Base-by-base conservation (phyloP, 305 asterid species). In the Fraxinus sp. region DNA sequence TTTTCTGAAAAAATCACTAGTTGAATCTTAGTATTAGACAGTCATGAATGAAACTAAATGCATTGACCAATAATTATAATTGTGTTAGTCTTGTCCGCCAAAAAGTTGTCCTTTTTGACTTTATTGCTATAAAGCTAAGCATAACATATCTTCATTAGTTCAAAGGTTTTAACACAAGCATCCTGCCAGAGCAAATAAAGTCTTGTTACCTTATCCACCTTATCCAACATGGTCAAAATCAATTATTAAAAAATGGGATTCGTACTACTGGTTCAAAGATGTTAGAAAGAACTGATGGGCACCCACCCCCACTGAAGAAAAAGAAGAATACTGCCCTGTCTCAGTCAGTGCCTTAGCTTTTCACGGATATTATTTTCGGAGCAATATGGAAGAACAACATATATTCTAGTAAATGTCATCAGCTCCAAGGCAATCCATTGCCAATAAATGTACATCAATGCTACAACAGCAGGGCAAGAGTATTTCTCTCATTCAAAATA, bases 381-480 rank as follows among this genome's bases (percentile, higher is more conserved):
- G 41, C 39, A 71, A 71, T 32, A 30, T 32, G 22, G 32, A 71
- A 71, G 24, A 28, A 13, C 18, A 71, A 14, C 39, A 32, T 22
- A 64, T 26, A 8, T 64, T 64, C 73, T 24, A 64, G 73, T 22
- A 64, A 64, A 64, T 64, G 32, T 24, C 30, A 64, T 26, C 73
- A 64, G 73, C n/a, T 64, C 73, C 35, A 64, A 64, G 73, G 6
- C 73, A 64, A 24, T 64, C 30, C 73, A 64, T 64, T 24, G 35
- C 33, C 7, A 22, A 64, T 22, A 71, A 32, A 71, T 16, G 24
- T 71, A 37, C 76, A 71, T 43, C 24, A 71, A 13, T 71, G 39
- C 76, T 30, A 71, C 76, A 71, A 71, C 76, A 70, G 41, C 76
- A 70, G 24, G 35, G 76, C 41, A 32, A 68, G 41, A 13, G 76